Percentiles rank a stretch among this genome's conserved stretches.
phyloP scores from a whole-genome alignment of 306 rosid species.

The Dryas octopetala region DNA sequence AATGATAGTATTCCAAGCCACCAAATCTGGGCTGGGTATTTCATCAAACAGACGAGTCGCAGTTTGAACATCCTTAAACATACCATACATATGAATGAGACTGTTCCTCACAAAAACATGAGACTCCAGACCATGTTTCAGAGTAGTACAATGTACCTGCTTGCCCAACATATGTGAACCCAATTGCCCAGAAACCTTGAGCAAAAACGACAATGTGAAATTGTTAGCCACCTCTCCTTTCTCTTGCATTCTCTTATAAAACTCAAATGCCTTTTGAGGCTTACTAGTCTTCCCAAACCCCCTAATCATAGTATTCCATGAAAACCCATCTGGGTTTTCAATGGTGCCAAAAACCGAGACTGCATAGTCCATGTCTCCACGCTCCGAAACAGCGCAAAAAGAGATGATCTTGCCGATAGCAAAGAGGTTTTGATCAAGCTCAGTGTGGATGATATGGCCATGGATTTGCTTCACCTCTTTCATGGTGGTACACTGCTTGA shows the following conservation, averaged over 20 bases:
- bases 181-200: slow-evolving; percentile 47
- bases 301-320: slow-evolving; percentile 74
- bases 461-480: slow-evolving; percentile 54
- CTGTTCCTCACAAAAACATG: slow-evolving; percentile 68
- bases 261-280: slow-evolving; percentile 44
- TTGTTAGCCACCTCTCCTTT: slow-evolving; percentile 35
- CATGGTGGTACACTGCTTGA: slow-evolving; percentile 52
- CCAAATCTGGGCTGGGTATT: slow-evolving; percentile 53
- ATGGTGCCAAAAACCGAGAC: slow-evolving; percentile 43
- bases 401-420: slow-evolving; percentile 56
- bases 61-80: slow-evolving; percentile 36
- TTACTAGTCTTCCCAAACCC: slow-evolving; percentile 51
- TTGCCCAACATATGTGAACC: slow-evolving; percentile 45
- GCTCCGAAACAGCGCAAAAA: slow-evolving; percentile 44
- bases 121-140: slow-evolving; percentile 49
- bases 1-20: slow-evolving; percentile 71
- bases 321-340: slow-evolving; percentile 58
- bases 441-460: slow-evolving; percentile 41
- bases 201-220: slow-evolving; percentile 68
- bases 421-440: slow-evolving; percentile 46
- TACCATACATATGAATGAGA: slow-evolving; percentile 67
- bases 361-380: slow-evolving; percentile 55
- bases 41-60: slow-evolving; percentile 65
- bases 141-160: slow-evolving; percentile 47
- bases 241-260: slow-evolving; percentile 50